A percentile compares a stretch with the other conserved stretches of the same genome.
Conservation (phyloP, 352 stramenopile species). For the Phytopythium oedochilum region DNA sequence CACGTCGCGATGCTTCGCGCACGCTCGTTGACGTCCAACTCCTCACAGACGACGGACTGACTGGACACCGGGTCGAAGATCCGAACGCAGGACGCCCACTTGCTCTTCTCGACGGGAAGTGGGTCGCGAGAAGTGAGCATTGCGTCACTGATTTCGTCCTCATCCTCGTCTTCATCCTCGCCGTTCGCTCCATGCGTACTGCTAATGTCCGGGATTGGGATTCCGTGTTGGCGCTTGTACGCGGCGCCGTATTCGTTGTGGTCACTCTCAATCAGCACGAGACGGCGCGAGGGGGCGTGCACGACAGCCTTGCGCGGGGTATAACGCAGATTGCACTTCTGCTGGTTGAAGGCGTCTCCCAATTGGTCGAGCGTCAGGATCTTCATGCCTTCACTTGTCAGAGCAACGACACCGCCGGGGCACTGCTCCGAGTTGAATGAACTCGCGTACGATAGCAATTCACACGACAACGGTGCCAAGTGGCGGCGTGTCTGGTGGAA, state of each 20-base stretch:
- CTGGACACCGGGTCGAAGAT: conserved; percentile 94
- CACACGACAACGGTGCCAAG: conserved; percentile 95
- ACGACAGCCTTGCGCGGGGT: conserved; percentile 96
- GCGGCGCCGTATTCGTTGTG: conserved; percentile 94
- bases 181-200: conserved; percentile 20
- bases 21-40: conserved; percentile 93
- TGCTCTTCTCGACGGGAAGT: conserved; percentile 51
- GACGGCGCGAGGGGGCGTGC: conserved; percentile 76
- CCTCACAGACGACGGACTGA: conserved; percentile 85
- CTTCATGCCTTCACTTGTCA: conserved; percentile 94
- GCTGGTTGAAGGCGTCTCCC: conserved; percentile 97
- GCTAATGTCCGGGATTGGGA: conserved; percentile 57
- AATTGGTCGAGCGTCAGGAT: conserved; percentile 97
- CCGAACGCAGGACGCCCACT: conserved; percentile 98
- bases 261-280: conserved; percentile 98
- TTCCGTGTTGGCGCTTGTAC: conserved; percentile 83
- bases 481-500: conserved; percentile 89
- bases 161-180: conserved; percentile 70
- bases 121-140: conserved; percentile 59
- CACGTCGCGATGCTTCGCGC: conserved; percentile 92
- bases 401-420: conserved; percentile 95
- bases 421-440: conserved; percentile 96
- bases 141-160: conserved; percentile 81
- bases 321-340: conserved; percentile 94
- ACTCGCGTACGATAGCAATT: conserved; percentile 92